Evolutionary conservation across 257 asterid genomes (phyloP).

Genomic region (Lithospermum erythrorhizon): DNA sequence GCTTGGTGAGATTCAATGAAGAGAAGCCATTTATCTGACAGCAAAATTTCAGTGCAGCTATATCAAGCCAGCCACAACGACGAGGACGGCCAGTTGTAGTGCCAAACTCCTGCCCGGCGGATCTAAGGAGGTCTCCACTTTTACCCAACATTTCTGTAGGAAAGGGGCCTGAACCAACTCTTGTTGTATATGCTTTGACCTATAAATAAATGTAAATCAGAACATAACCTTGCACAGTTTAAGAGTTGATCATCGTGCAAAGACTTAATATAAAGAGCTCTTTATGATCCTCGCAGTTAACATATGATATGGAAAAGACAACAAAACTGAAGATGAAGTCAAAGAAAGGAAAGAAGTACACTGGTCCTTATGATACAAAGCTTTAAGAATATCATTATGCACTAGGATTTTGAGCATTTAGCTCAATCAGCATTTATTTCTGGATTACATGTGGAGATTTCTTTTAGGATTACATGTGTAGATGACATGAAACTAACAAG

Average conservation of each 20-base stretch:
- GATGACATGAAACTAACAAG: background rate
- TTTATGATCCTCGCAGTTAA: no score
- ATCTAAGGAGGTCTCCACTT: constrained; percentile 72
- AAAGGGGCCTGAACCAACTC: constrained; percentile 98
- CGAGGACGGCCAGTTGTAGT: constrained; percentile 99
- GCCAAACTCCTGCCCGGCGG: constrained; percentile 93
- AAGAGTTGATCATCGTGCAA: background rate
- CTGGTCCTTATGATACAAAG: background rate
- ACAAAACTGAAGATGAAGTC: background rate
- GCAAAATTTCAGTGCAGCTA: constrained; percentile 69
- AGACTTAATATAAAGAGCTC: no score
- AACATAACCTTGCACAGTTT: background rate
- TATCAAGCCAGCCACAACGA: constrained; percentile 98
- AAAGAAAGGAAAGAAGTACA: background rate
- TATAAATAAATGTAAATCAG: constrained; percentile 19
- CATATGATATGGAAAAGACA: no score
- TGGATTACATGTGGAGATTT: background rate
- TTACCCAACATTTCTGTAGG: constrained; percentile 83
- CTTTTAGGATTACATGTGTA: no score
- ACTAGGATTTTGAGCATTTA: background rate
- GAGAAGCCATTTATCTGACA: constrained; percentile 93
- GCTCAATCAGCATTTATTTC: background rate
- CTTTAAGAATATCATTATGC: background rate
- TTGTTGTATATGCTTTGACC: constrained; percentile 93
- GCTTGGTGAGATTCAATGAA: constrained; percentile 87